phyloP scores from a whole-genome alignment of 2,329 filamentous ascomycete species.

The Pleurostoma richardsiae region DNA sequence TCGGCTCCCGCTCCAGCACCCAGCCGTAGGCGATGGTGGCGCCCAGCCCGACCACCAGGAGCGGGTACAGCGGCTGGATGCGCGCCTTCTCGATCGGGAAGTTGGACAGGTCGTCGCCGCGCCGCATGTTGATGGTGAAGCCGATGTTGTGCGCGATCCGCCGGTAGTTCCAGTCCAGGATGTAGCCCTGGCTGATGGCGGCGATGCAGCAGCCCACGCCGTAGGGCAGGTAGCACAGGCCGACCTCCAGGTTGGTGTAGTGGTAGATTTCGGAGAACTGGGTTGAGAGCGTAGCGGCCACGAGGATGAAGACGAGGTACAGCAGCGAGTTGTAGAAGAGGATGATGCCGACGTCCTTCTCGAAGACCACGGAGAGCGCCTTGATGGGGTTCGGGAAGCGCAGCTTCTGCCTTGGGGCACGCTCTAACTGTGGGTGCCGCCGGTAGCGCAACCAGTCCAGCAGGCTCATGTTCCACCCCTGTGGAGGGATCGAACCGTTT shows the following conservation, averaged over 20 bases:
- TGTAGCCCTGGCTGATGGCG: conserved; percentile 49
- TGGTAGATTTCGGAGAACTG: conserved; percentile 46
- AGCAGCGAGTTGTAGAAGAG: conserved; percentile 47
- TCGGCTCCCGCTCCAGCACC: conserved; percentile 45
- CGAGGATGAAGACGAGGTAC: conserved; percentile 51
- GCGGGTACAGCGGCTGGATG: conserved; percentile 47
- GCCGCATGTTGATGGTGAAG: conserved; percentile 55
- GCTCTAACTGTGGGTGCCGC: conserved; percentile 22
- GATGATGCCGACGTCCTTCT: conserved; percentile 53
- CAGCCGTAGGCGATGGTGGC: conserved; percentile 53
- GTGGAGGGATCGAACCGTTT: conserved; percentile 56
- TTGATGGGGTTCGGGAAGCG: conserved; percentile 53
- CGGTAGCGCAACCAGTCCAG: conserved; percentile 40
- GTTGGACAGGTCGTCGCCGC: conserved; percentile 42
- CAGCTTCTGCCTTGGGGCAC: conserved; percentile 33
- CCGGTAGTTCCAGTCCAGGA: conserved; percentile 65
- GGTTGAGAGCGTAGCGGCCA: conserved; percentile 47
- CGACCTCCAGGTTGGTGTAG: conserved; percentile 44
- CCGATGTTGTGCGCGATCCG: conserved; percentile 58
- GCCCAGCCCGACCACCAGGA: conserved; percentile 48
- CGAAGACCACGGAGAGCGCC: conserved; percentile 45
- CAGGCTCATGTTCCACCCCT: conserved; percentile 52
- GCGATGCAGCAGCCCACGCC: conserved; percentile 44
- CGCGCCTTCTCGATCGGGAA: conserved; percentile 53
- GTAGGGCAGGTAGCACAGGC: conserved; percentile 51